Percentiles rank a stretch among this genome's conserved stretches.
Evolutionary conservation across 352 stramenopile genomes (phyloP).

Genomic region (Pythium diclinum): DNA sequence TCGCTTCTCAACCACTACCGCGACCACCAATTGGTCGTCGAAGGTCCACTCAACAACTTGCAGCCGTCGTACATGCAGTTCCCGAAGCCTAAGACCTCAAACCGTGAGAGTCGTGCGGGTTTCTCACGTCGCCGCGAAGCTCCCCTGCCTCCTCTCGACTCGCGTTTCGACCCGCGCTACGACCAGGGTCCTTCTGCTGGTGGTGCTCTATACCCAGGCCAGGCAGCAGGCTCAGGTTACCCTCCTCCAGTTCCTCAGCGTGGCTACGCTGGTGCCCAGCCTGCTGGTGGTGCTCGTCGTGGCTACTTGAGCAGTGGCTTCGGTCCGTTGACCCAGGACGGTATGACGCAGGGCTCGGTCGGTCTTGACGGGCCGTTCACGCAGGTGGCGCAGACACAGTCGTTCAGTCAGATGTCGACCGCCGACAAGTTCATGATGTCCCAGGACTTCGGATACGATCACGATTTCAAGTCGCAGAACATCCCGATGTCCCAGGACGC

Average conservation of each 20-base stretch:
- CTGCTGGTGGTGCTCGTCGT: constrained; percentile 25
- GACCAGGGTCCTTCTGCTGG: constrained; percentile 36
- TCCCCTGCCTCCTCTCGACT: constrained; percentile 70
- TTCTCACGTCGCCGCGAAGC: constrained; percentile 46
- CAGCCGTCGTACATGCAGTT: constrained; percentile 97
- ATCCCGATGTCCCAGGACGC: constrained; percentile 79
- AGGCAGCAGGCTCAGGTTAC: constrained; percentile 29
- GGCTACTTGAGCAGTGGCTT: constrained; percentile 32
- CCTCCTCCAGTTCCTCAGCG: constrained; percentile 40
- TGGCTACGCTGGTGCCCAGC: constrained; percentile 23
- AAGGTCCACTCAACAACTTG: constrained; percentile 96
- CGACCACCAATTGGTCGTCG: constrained; percentile 92
- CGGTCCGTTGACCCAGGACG: constrained; percentile 74
- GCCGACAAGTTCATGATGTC: constrained; percentile 82
- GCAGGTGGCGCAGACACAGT: constrained; percentile 74
- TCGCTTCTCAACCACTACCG: constrained; percentile 97
- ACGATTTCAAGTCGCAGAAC: constrained; percentile 84
- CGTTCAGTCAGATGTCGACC: constrained; percentile 79
- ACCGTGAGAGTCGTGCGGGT: constrained; percentile 34
- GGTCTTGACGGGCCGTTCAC: constrained; percentile 77
- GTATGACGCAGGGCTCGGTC: constrained; percentile 58
- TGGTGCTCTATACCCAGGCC: constrained; percentile 22
- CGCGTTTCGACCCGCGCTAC: constrained; percentile 83
- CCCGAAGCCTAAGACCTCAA: constrained; percentile 58
- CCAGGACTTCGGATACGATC: constrained; percentile 78